Percentiles rank a stretch among this genome's conserved stretches.
phyloP scores from a whole-genome alignment of 148 eudicot genomes.

The Vaccinium darrowii region DNA sequence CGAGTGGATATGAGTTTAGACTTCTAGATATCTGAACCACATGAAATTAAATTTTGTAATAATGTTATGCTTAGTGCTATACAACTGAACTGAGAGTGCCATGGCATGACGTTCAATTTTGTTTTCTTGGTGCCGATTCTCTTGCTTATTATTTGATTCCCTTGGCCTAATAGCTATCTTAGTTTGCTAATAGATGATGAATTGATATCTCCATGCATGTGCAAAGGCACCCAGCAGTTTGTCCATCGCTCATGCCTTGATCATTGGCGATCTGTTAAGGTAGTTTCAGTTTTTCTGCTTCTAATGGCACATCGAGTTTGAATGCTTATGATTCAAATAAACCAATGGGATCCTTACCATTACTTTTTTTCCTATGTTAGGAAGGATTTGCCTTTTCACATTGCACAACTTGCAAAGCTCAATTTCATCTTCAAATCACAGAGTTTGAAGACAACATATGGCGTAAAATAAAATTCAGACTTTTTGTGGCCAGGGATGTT shows the following conservation, averaged over 20 bases:
- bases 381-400: constrained; percentile 98
- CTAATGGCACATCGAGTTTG: neutral
- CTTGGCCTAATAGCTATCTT: neutral
- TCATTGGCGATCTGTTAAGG: constrained; percentile 98
- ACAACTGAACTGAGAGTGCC: too few relatives aligned
- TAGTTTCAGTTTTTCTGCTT: constrained; percentile 18
- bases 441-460: constrained; percentile 70
- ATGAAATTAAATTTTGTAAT: neutral
- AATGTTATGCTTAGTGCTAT: neutral
- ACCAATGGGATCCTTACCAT: neutral
- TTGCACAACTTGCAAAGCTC: constrained; percentile 97
- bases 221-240: constrained; percentile 96
- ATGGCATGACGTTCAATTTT: neutral
- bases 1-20: neutral
- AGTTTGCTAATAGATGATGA: constrained; percentile 54
- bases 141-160: neutral
- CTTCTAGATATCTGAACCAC: neutral
- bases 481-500: constrained; percentile 90
- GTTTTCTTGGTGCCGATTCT: neutral
- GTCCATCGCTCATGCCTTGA: constrained; percentile 95
- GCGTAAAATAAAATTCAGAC: constrained; percentile 80
- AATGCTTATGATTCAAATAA: neutral
- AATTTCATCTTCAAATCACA: constrained; percentile 69
- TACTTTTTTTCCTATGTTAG: constrained; percentile 32
- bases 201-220: constrained; percentile 94